Base-by-base conservation (phyloP, 371 early-diverging fungal genomes). In the Batkoa obscura region DNA sequence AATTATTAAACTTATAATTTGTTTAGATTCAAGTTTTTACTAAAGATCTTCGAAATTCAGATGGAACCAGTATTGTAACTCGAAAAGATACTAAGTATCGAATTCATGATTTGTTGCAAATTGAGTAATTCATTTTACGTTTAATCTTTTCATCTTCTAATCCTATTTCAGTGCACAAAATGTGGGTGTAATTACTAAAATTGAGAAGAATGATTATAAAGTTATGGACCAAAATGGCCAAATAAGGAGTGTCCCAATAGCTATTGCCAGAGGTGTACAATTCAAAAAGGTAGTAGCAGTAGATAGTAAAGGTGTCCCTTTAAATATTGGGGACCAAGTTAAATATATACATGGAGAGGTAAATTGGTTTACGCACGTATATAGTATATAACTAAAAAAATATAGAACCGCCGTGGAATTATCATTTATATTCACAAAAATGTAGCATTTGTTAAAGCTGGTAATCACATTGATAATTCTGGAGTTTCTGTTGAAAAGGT, bases 171-270 rank as follows among this genome's bases (percentile, higher is more conserved):
- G 77, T 32, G 32, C 15, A 56, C 68, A 75, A 37, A 75, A 74
- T 0, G 81, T 86, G 12, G 99, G 90, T 59, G 78, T 93, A 2
- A 82, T 96, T 49, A 73, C 87, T 32, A 85, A 86, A 59, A 75
- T 86, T 15, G 88, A 90, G 35, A 72, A 76, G 42, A 86, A 84
- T 59, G 66, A 72, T 6, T 74, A 83, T 57, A 78, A 78, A 23
- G 75, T 94, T 30, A 59, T 94, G 49, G 86, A 88, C 63, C 87
- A 90, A 63, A 79, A 79, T 60, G 87, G 84, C 80, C 31, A 71
- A 78, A 45, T 76, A 75, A 23, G 71, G 89, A 30, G 66, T 79
- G 30, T 79, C 75, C 0, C 81, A 83, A 64, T 78, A 83, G 43
- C 84, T 88, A 42, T 66, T 69, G 0, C 72, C 76, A 6, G 69